Percentiles rank a stretch among this genome's conserved stretches.
These are phyloP conservation scores for Backusella mclennaniae DNA, from an alignment of 192 early-diverging fungal genomes.

Conservation along the genomic window DNA sequence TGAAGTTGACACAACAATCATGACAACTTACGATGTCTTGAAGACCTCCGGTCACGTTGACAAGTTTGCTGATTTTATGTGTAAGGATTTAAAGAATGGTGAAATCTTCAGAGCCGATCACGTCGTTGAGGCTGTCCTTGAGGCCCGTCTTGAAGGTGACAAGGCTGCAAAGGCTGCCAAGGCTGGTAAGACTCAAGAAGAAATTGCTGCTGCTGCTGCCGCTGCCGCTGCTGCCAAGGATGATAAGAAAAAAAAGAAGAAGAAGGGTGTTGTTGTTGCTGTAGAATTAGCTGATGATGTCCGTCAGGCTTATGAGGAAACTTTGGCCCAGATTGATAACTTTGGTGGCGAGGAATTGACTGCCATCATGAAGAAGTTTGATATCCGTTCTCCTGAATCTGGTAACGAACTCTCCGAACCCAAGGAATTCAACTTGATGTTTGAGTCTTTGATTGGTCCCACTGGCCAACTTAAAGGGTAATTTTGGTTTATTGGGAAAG, in stretches of 20 bases:
- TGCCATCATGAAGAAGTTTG: conserved; percentile 78
- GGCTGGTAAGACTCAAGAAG: conserved; percentile 35
- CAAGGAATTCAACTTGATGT: conserved; percentile 99
- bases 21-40: conserved; percentile 93
- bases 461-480: conserved; percentile 91
- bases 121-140: conserved; percentile 90
- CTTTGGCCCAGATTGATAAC: conserved; percentile 96
- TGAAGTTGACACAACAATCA: conserved; percentile 96
- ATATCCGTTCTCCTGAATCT: conserved; percentile 89
- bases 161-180: conserved; percentile 59
- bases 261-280: conserved; percentile 61
- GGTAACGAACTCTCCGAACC: conserved; percentile 90
- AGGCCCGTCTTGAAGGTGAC: conserved; percentile 88
- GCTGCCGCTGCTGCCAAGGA: conserved; percentile 41
- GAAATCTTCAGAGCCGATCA: conserved; percentile 98
- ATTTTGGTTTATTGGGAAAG: not conserved
- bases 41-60: conserved; percentile 99
- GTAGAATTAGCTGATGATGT: conserved; percentile 60
- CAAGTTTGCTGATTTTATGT: conserved; percentile 98
- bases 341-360: conserved; percentile 83
- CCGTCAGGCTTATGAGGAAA: conserved; percentile 73
- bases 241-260: conserved; percentile 72
- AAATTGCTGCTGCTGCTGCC: not conserved
- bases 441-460: conserved; percentile 96
- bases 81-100: conserved; percentile 86